Evolutionary conservation across 1,139 yeast genomes (phyloP).

Genomic region (Debaryomyces nepalensis): DNA sequence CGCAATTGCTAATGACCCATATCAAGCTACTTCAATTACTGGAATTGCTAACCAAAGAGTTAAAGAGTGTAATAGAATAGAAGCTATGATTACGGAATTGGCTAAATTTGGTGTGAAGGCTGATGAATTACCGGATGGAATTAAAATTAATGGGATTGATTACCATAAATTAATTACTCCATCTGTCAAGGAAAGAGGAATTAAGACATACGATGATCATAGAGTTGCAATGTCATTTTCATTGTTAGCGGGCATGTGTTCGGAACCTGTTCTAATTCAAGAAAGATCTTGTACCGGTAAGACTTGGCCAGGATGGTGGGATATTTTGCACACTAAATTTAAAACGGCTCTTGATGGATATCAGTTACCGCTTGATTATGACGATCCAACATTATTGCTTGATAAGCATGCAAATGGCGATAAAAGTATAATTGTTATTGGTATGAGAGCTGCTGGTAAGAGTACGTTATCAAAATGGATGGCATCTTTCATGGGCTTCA

Average conservation of each 20-base stretch:
- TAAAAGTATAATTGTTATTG: conserved; percentile 79
- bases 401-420: conserved; percentile 36
- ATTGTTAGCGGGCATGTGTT: conserved; percentile 66
- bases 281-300: conserved; percentile 94
- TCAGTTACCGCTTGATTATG: conserved; percentile 43
- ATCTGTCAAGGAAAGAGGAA: conserved; percentile 51
- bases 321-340: conserved; percentile 72
- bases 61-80: conserved; percentile 94
- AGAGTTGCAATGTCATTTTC: conserved; percentile 98
- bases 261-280: conserved; percentile 68
- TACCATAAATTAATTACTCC: conserved; percentile 55
- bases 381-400: conserved; percentile 19
- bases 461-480: conserved; percentile 84
- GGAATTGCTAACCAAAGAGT: conserved; percentile 99
- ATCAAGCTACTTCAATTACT: conserved; percentile 71
- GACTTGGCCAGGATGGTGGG: conserved; percentile 99
- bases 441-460: conserved; percentile 99
- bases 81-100: conserved; percentile 89
- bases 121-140: conserved; percentile 88
- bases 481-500: conserved; percentile 71
- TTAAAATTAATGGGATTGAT: conserved; percentile 75
- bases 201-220: conserved; percentile 89
- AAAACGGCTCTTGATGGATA: conserved; percentile 71
- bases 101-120: conserved; percentile 89
- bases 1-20: conserved; percentile 69